phyloP scores from a whole-genome alignment of 2,329 filamentous ascomycete species.

The Madurella mycetomatis region DNA sequence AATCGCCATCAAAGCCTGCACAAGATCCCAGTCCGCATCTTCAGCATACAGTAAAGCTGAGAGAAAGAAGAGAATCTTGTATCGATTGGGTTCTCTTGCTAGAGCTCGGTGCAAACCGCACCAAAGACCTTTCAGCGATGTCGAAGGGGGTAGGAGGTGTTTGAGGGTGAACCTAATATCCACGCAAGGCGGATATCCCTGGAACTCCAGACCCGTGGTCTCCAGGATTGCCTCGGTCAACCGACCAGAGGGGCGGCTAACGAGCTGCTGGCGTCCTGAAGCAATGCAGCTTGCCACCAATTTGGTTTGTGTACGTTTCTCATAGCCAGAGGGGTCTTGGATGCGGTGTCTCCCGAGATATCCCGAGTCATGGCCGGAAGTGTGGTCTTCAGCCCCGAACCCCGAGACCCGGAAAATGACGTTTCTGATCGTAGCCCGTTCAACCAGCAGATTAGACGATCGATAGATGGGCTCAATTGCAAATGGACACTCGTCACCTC shows the following conservation, averaged over 20 bases:
- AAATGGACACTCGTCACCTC: not conserved
- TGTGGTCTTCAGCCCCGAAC: slow-evolving; percentile 28
- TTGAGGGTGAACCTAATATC: slow-evolving; percentile 7
- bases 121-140: slow-evolving; percentile 7
- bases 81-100: slow-evolving; percentile 9
- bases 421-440: slow-evolving; percentile 34
- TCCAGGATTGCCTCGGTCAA: not conserved
- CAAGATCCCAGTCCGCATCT: slow-evolving; percentile 1
- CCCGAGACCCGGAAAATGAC: slow-evolving; percentile 34
- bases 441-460: slow-evolving; percentile 5
- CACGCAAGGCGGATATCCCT: not conserved
- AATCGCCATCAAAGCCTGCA: slow-evolving; percentile 17
- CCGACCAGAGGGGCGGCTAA: not conserved
- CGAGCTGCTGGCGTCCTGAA: not conserved
- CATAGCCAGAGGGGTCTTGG: not conserved
- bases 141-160: not conserved
- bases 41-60: slow-evolving; percentile 12
- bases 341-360: slow-evolving; percentile 12
- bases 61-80: slow-evolving; percentile 17
- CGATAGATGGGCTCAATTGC: not conserved
- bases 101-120: slow-evolving; percentile 11
- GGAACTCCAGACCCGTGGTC: slow-evolving; percentile 7
- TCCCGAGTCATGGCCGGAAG: not conserved
- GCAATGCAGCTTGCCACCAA: not conserved
- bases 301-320: not conserved